Evolutionary conservation across 352 stramenopile genomes (phyloP).

Genomic region (Phytophthora aleatoria): DNA sequence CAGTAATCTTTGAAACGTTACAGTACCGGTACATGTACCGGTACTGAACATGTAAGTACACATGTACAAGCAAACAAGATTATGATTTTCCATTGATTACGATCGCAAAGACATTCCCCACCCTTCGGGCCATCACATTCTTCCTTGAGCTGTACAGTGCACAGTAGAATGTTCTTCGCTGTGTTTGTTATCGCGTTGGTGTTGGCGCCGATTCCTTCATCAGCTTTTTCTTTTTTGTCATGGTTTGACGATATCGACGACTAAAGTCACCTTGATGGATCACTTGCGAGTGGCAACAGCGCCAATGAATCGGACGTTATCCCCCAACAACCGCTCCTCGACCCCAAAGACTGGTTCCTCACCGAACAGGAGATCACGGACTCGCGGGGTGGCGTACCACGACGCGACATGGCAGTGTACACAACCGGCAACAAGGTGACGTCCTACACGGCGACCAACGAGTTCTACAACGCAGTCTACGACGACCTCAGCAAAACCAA

Average conservation of each 20-base stretch:
- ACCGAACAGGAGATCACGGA: conserved; percentile 2
- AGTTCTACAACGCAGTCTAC: conserved; percentile 48
- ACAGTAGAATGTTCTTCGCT: not conserved
- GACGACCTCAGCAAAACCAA: conserved; percentile 36
- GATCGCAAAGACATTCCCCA: too few species aligned
- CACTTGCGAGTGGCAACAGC: not conserved
- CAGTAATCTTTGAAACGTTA: too few species aligned
- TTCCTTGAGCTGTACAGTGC: not conserved
- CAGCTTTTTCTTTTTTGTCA: conserved; percentile 8
- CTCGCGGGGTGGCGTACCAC: conserved; percentile 35
- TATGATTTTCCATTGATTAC: too few species aligned
- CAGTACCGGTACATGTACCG: too few species aligned
- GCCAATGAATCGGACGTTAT: conserved; percentile 2
- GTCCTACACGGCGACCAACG: conserved; percentile 35
- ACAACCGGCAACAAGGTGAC: conserved; percentile 48
- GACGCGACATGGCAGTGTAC: conserved; percentile 35
- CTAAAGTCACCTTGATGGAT: not conserved
- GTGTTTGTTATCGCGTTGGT: conserved; percentile 7
- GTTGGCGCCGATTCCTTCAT: not conserved
- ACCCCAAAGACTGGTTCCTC: conserved; percentile 1
- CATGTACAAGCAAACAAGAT: too few species aligned
- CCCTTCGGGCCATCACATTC: too few species aligned
- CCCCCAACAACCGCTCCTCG: conserved; percentile 26
- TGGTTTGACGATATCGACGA: not conserved
- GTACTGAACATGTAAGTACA: too few species aligned